A percentile compares a stretch with the other conserved stretches of the same genome.
These are phyloP conservation scores for Linaria vulgaris DNA, from an alignment of 257 asterid species.

Conservation along the genomic window DNA sequence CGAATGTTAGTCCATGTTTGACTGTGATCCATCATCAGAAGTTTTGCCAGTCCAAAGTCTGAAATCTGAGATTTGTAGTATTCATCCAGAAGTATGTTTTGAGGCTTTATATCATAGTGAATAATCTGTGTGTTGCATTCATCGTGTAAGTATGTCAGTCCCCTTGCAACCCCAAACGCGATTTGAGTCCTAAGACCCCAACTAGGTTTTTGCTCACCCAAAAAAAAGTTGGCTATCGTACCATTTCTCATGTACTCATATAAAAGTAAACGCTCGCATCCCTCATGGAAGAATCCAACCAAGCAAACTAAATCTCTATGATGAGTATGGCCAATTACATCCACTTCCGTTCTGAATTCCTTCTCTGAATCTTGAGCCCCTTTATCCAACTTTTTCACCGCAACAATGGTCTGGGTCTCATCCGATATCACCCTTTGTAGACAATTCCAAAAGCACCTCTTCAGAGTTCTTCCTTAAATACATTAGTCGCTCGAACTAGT, in stretches of 20 bases:
- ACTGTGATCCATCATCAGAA: slow-evolving; percentile 45
- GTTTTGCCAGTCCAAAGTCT: too few relatives aligned
- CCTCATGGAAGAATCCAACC: slow-evolving; percentile 49
- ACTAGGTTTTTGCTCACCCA: slow-evolving; percentile 33
- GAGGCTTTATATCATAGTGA: too few relatives aligned
- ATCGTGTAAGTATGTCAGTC: background rate
- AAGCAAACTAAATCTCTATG: slow-evolving; percentile 55
- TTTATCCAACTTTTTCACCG: slow-evolving; percentile 45
- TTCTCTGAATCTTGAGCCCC: slow-evolving; percentile 37
- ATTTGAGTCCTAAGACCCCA: slow-evolving; percentile 30
- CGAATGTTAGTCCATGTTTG: slow-evolving; percentile 36
- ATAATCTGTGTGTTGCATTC: background rate
- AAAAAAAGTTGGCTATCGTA: slow-evolving; percentile 35
- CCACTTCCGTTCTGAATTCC: slow-evolving; percentile 52
- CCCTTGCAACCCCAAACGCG: background rate
- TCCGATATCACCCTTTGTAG: slow-evolving; percentile 32
- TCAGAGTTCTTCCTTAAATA: too few relatives aligned
- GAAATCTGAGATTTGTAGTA: too few relatives aligned
- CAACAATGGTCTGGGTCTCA: slow-evolving; percentile 23
- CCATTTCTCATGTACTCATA: slow-evolving; percentile 47
- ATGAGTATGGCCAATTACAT: slow-evolving; percentile 46
- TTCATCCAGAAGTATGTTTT: too few relatives aligned
- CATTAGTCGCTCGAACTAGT: too few relatives aligned
- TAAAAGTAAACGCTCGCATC: slow-evolving; percentile 35
- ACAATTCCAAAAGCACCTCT: slow-evolving; percentile 58